Percentiles rank a stretch among this genome's conserved stretches.
Evolutionary conservation across 2,329 filamentous ascomycete genomes (phyloP).

Genomic region (Diaporthe ilicicola): DNA sequence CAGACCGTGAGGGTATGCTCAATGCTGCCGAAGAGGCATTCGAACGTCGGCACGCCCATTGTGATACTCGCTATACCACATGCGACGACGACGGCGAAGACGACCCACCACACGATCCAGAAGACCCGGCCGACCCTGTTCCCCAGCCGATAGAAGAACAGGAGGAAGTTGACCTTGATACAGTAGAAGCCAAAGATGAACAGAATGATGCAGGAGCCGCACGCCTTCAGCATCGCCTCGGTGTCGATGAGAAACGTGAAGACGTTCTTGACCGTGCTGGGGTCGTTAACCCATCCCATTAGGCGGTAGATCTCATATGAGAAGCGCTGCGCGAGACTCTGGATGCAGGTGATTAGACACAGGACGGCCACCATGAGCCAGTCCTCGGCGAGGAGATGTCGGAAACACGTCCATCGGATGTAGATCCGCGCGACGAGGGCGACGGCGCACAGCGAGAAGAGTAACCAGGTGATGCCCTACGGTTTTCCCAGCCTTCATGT

Average conservation of each 20-base stretch:
- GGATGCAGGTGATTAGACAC: slow-evolving; percentile 25
- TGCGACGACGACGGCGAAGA: slow-evolving; percentile 23
- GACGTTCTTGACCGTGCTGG: neutral
- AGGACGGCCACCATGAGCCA: slow-evolving; percentile 31
- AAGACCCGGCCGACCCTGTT: slow-evolving; percentile 9
- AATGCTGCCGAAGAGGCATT: slow-evolving; percentile 29
- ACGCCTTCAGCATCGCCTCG: slow-evolving; percentile 30
- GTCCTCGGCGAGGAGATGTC: slow-evolving; percentile 29
- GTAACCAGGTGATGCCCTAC: slow-evolving; percentile 32
- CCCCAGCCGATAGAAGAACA: slow-evolving; percentile 31
- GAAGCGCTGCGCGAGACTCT: slow-evolving; percentile 24
- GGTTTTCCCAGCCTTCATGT: neutral
- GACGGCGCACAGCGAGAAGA: slow-evolving; percentile 28
- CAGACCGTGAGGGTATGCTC: slow-evolving; percentile 20
- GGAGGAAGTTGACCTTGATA: slow-evolving; percentile 33
- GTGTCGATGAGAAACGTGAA: neutral
- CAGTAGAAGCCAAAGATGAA: slow-evolving; percentile 29
- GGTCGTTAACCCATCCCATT: slow-evolving; percentile 25
- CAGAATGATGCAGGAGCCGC: slow-evolving; percentile 29
- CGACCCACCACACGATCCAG: slow-evolving; percentile 27
- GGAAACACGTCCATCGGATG: slow-evolving; percentile 30
- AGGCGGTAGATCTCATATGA: slow-evolving; percentile 28
- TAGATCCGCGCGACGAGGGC: slow-evolving; percentile 28
- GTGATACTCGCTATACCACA: slow-evolving; percentile 26
- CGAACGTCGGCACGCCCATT: slow-evolving; percentile 30